These are phyloP conservation scores for Begonia fuchsioides DNA, from an alignment of 306 rosid genomes.

Conservation along the genomic window DNA sequence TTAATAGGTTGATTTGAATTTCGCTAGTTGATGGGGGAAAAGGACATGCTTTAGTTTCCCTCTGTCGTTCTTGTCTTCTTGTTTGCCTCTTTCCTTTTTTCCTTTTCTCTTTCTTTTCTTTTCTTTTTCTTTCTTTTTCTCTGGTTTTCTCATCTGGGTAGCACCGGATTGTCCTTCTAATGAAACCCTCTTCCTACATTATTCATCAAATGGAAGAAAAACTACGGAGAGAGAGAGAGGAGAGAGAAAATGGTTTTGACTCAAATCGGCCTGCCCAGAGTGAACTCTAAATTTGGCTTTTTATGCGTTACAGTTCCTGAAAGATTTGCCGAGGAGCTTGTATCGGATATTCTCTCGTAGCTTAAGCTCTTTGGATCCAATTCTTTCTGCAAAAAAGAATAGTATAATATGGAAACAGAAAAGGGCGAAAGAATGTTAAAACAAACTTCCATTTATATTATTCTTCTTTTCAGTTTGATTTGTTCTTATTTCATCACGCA, in stretches of 20 bases:
- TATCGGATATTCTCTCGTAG: conserved; percentile 51
- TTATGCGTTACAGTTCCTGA: conserved; percentile 29
- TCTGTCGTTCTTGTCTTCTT: conserved; percentile 10
- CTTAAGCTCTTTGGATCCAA: conserved; percentile 50
- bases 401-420: too few species aligned
- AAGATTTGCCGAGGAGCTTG: conserved; percentile 34
- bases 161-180: not conserved
- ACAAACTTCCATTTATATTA: too few species aligned
- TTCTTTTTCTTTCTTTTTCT: not conserved
- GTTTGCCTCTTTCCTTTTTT: not conserved
- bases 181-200: not conserved
- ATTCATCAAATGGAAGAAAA: not conserved
- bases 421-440: too few species aligned
- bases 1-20: conserved; percentile 4
- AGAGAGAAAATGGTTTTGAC: not conserved
- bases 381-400: conserved; percentile 33
- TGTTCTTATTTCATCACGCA: too few species aligned
- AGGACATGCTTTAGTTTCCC: conserved; percentile 7
- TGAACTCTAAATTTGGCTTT: conserved; percentile 60
- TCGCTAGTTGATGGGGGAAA: conserved; percentile 3
- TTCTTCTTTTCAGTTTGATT: too few species aligned
- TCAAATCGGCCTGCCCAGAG: conserved; percentile 45
- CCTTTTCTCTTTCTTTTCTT: not conserved
- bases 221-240: not conserved
- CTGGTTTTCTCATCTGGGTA: not conserved